A percentile compares a stretch with the other conserved stretches of the same genome.
Conservation (phyloP, 257 asterid genomes). For the Verbena officinalis region DNA sequence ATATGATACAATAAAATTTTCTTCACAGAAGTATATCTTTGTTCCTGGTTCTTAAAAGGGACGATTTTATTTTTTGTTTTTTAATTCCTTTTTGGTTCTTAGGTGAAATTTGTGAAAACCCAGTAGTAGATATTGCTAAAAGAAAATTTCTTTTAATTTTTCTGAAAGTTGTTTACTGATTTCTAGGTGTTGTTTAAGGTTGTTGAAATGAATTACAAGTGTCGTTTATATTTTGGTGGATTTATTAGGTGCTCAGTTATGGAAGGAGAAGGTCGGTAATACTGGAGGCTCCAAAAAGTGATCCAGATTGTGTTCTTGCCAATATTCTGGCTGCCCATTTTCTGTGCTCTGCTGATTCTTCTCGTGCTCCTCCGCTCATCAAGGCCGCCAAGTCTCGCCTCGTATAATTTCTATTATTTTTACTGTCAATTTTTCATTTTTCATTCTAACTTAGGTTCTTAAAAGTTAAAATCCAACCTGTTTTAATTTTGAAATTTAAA, state of each 20-base stretch:
- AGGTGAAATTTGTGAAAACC: constrained; percentile 4
- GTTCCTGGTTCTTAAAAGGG: constrained; percentile 4
- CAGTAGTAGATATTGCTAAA: neutral
- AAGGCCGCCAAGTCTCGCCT: constrained; percentile 74
- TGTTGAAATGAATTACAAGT: constrained; percentile 6
- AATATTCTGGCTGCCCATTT: constrained; percentile 83
- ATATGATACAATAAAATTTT: no score
- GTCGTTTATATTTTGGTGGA: neutral
- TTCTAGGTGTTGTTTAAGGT: neutral
- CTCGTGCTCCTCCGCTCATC: constrained; percentile 50
- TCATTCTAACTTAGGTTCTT: constrained; percentile 1
- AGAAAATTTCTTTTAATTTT: constrained; percentile 18
- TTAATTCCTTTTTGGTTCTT: neutral
- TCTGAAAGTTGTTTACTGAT: constrained; percentile 21
- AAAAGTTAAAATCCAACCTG: neutral
- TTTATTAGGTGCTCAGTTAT: constrained; percentile 70
- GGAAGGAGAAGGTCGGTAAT: constrained; percentile 85
- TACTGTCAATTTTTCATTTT: neutral
- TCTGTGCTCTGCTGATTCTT: constrained; percentile 54
- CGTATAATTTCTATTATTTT: constrained; percentile 39
- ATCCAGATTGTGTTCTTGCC: constrained; percentile 85
- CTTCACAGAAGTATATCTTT: neutral
- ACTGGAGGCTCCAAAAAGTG: constrained; percentile 79
- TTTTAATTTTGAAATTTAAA: constrained; percentile 21
- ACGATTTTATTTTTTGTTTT: neutral